A percentile compares a stretch with the other conserved stretches of the same genome.
Evolutionary conservation across 2,329 filamentous ascomycete genomes (phyloP).

Genomic region (Neobulgaria alba): DNA sequence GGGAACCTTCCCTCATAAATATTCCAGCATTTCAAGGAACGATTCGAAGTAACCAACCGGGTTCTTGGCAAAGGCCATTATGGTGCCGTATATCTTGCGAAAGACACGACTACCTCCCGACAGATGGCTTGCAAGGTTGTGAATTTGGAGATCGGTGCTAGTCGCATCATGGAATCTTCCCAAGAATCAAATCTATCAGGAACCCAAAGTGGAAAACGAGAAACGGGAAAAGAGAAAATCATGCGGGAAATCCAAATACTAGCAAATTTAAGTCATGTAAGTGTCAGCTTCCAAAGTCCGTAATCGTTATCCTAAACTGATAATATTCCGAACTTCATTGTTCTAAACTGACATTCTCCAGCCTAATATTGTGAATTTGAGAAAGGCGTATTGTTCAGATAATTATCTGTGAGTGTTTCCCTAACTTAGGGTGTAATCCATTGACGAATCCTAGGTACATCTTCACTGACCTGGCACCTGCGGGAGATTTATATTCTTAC

Average conservation of each 20-base stretch:
- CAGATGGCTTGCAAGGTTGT: slow-evolving; percentile 66
- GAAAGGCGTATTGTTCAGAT: slow-evolving; percentile 41
- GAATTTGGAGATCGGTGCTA: slow-evolving; percentile 32
- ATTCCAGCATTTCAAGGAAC: slow-evolving; percentile 36
- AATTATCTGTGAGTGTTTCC: slow-evolving; percentile 36
- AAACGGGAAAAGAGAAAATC: slow-evolving; percentile 30
- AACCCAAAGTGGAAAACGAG: too few relatives aligned
- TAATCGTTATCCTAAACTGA: too few relatives aligned
- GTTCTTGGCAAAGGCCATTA: slow-evolving; percentile 45
- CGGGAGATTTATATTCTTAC: slow-evolving; percentile 28
- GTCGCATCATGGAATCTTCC: slow-evolving; percentile 1
- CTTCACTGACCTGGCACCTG: slow-evolving; percentile 50
- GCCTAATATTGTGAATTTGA: slow-evolving; percentile 47
- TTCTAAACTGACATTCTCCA: too few relatives aligned
- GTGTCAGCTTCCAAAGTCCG: too few relatives aligned
- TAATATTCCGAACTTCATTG: too few relatives aligned
- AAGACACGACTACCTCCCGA: slow-evolving; percentile 41
- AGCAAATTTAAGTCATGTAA: slow-evolving; percentile 44
- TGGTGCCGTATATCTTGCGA: slow-evolving; percentile 45
- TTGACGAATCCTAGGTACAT: slow-evolving; percentile 35
- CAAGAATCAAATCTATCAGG: too few relatives aligned
- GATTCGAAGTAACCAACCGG: slow-evolving; percentile 40
- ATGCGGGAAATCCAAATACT: slow-evolving; percentile 45
- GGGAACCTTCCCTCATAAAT: too few relatives aligned
- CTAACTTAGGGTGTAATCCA: neutral